Conservation (phyloP, 345 rosid genomes). For the Salix dunnii region DNA sequence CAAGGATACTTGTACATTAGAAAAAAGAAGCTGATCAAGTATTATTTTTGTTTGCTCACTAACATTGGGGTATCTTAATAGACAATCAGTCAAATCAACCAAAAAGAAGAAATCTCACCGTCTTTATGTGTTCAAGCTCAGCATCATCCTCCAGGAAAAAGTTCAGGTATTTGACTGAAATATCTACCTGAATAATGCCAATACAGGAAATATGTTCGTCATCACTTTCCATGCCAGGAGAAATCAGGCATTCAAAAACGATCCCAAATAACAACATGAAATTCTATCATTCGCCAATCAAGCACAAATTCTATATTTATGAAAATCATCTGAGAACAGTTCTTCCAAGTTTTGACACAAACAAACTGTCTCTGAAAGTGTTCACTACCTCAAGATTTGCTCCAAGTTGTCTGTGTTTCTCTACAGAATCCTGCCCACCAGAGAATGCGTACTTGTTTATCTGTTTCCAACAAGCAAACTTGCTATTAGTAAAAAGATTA, state of each 20-base stretch:
- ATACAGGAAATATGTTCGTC: constrained; percentile 3
- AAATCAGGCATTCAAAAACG: not conserved
- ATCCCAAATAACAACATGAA: not conserved
- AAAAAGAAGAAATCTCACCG: constrained; percentile 34
- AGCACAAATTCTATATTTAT: not conserved
- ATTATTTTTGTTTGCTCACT: not conserved
- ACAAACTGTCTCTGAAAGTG: not conserved
- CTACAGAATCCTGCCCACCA: constrained; percentile 76
- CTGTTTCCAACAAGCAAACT: constrained; percentile 34
- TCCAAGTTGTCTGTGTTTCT: constrained; percentile 66
- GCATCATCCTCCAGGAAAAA: constrained; percentile 82
- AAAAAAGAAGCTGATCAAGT: not conserved
- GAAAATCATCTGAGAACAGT: not conserved
- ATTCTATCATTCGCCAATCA: not conserved
- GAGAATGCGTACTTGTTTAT: constrained; percentile 74
- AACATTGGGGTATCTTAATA: not conserved
- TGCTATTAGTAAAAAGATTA: not conserved
- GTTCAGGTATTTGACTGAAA: constrained; percentile 69
- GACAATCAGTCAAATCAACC: not conserved
- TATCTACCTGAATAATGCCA: constrained; percentile 58
- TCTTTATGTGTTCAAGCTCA: constrained; percentile 78
- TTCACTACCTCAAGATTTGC: constrained; percentile 81
- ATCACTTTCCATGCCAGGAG: not conserved
- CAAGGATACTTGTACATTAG: not conserved
- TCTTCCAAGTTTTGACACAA: not conserved